Base-by-base conservation (phyloP, 1,139 yeast genomes). In the Candida buenavistaensis region DNA sequence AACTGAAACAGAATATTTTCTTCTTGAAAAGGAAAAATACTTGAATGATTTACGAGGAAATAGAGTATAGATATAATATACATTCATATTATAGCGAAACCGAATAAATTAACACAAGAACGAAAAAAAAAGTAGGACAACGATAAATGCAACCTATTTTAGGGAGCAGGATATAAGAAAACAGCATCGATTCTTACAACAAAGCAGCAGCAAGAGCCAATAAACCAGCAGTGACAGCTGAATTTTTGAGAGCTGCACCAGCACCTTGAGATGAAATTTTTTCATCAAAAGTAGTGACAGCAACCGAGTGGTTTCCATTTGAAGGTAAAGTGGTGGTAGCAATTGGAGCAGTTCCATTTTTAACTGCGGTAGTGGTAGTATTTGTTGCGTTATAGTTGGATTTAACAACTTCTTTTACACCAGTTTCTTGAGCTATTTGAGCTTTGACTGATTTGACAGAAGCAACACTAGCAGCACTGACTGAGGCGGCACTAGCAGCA, bases 191-290 rank as follows among this genome's bases (percentile, higher is more conserved):
- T n/a, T n/a, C n/a, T 36, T 42, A 44, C 21, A 44, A 40, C 40
- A 74, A 55, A 44, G 76, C 65, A 37, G 76, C 74, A 46, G 75
- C 73, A 45, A 69, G 56, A 30, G 72, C 64, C 43, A 72, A 55
- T 36, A 74, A 51, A 48, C 81, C 80, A 38, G 74, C 61, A 14
- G 72, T 59, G 30, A 75, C 72, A 30, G 52, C 45, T 38, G 60
- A 51, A 25, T 51, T 54, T 47, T 65, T 14, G 6, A 14, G 60
- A 44, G 52, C 55, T 11, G 44, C 56, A 64, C 60, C 60, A 34
- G 65, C 75, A 28, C 56, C 64, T 6, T 17, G 19, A 17, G 19
- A 17, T 7, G 7, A 7, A 7, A 17, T 17, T 6, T 5, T 6
- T 17, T 17, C 7, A 17, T 7, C 7, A 5, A 6, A 7, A 7